Conservation (phyloP, 1,284 basidiomycete genomes). For the Leccinum ponderosum region DNA sequence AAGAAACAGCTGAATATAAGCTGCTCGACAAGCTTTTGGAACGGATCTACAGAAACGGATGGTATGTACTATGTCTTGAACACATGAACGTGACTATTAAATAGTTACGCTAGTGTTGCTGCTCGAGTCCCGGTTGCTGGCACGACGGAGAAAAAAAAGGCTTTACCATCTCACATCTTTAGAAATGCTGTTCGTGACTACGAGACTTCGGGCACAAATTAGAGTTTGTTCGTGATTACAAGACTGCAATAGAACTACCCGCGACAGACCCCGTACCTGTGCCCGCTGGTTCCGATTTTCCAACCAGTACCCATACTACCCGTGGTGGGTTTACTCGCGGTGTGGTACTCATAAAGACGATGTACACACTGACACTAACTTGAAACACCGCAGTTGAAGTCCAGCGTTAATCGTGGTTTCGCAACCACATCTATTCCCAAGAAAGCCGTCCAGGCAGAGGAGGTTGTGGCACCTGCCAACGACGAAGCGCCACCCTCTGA, state of each 20-base stretch:
- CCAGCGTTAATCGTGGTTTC: constrained; percentile 68
- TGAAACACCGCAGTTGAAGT: constrained; percentile 54
- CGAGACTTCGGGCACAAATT: background rate
- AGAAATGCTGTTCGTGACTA: background rate
- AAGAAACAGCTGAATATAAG: background rate
- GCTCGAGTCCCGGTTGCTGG: background rate
- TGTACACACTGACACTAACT: too few species aligned
- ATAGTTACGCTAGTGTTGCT: background rate
- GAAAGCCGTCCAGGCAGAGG: constrained; percentile 52
- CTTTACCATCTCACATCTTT: background rate
- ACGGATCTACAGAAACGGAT: background rate
- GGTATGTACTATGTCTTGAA: background rate
- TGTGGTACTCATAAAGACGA: too few species aligned
- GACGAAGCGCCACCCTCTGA: constrained; percentile 13
- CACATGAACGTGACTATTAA: too few species aligned
- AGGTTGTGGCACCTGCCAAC: constrained; percentile 12
- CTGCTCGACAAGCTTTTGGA: background rate
- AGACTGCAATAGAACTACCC: background rate
- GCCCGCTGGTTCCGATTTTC: background rate
- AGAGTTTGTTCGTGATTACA: background rate
- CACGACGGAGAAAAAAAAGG: background rate
- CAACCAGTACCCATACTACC: background rate
- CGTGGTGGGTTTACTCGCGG: too few species aligned
- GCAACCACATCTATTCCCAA: constrained; percentile 89
- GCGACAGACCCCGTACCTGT: too few species aligned